Conservation (phyloP, 345 rosid genomes). For the Aquilaria malaccensis region DNA sequence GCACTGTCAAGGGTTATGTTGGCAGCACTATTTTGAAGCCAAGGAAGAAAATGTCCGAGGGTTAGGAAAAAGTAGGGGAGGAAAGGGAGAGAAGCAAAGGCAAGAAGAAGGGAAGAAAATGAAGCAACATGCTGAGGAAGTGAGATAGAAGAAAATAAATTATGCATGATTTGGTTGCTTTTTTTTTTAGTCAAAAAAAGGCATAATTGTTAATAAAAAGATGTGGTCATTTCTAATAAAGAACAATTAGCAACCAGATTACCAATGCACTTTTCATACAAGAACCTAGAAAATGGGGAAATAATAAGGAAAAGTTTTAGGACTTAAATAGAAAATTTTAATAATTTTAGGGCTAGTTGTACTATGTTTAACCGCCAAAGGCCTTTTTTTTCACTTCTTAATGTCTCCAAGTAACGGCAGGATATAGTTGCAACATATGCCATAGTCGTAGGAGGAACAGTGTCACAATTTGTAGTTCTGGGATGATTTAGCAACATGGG, state of each 20-base stretch:
- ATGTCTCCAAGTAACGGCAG: too few species aligned
- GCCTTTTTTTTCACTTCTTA: too few species aligned
- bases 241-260: constrained; percentile 4
- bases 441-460: too few species aligned
- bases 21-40: constrained; percentile 34
- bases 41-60: constrained; percentile 36
- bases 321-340: too few species aligned
- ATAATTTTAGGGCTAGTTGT: too few species aligned
- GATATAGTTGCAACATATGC: too few species aligned
- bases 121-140: constrained; percentile 13
- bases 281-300: too few species aligned
- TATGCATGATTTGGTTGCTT: not conserved
- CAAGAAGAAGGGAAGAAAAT: constrained; percentile 9
- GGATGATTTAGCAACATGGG: too few species aligned
- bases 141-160: not conserved
- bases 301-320: too few species aligned
- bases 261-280: too few species aligned
- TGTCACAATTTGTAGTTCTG: too few species aligned
- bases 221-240: constrained; percentile 7
- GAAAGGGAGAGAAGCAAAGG: constrained; percentile 17
- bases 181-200: constrained; percentile 6
- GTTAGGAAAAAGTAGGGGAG: constrained; percentile 19
- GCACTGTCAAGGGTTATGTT: constrained; percentile 45
- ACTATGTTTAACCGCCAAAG: too few species aligned
- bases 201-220: not conserved